Evolutionary conservation across 2,329 filamentous ascomycete genomes (phyloP).

Genomic region (Fusarium palustre): DNA sequence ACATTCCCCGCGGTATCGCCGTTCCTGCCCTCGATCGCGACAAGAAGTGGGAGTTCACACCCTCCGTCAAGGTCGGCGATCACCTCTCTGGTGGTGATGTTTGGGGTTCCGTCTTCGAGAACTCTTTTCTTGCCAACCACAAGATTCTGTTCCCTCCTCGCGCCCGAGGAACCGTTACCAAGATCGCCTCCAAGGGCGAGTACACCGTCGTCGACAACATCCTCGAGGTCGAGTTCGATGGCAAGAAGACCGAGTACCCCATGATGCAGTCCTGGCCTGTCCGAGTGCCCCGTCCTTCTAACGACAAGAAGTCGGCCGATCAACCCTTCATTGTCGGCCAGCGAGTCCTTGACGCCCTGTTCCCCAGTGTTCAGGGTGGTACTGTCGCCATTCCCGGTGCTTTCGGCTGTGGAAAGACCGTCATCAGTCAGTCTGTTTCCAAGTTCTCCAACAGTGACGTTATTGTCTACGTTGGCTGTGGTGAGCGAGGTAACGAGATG

Average conservation of each 20-base stretch:
- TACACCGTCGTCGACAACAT: constrained; percentile 96
- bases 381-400: constrained; percentile 98
- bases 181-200: constrained; percentile 87
- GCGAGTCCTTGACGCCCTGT: constrained; percentile 94
- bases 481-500: constrained; percentile 99
- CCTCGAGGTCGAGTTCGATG: constrained; percentile 96
- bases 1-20: constrained; percentile 94
- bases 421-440: constrained; percentile 97
- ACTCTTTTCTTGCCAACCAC: constrained; percentile 93
- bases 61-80: constrained; percentile 91
- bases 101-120: constrained; percentile 95
- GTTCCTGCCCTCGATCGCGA: constrained; percentile 88
- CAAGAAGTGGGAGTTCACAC: constrained; percentile 97
- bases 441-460: constrained; percentile 99
- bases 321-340: constrained; percentile 96
- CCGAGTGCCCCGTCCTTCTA: constrained; percentile 91
- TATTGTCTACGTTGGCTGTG: constrained; percentile 93
- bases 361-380: constrained; percentile 95
- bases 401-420: constrained; percentile 99
- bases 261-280: constrained; percentile 99
- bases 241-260: constrained; percentile 90
- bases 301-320: constrained; percentile 90
- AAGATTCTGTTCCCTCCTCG: constrained; percentile 92
- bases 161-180: constrained; percentile 90
- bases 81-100: constrained; percentile 97